phyloP scores from a whole-genome alignment of 2,329 filamentous ascomycete genomes.

The Byssochlamys sp. region DNA sequence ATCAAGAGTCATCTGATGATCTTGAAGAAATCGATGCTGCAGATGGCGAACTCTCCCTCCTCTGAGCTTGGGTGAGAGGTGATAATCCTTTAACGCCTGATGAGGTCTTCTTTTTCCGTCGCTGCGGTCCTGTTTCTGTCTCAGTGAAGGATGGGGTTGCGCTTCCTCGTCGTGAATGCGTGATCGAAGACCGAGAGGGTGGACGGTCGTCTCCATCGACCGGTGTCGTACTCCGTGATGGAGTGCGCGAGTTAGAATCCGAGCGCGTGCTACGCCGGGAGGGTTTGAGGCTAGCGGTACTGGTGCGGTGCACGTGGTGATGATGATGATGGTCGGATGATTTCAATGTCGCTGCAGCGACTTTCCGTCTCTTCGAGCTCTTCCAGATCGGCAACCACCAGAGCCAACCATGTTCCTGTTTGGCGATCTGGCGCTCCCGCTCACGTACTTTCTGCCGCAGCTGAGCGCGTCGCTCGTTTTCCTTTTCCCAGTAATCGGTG shows the following conservation, averaged over 20 bases:
- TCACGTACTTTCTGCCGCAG: constrained; percentile 62
- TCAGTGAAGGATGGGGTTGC: constrained; percentile 18
- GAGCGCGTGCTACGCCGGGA: constrained; percentile 25
- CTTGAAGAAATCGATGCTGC: constrained; percentile 1
- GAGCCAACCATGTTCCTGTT: constrained; percentile 61
- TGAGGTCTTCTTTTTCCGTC: constrained; percentile 20
- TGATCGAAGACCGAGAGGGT: background rate
- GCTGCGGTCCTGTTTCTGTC: constrained; percentile 11
- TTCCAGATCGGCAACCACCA: constrained; percentile 67
- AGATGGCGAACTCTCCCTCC: constrained; percentile 25
- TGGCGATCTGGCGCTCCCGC: constrained; percentile 58
- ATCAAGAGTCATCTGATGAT: background rate
- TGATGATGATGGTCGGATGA: constrained; percentile 17
- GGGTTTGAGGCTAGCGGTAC: constrained; percentile 20
- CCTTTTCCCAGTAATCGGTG: constrained; percentile 90
- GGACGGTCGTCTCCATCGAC: background rate
- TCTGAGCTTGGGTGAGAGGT: constrained; percentile 29
- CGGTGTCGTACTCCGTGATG: constrained; percentile 34
- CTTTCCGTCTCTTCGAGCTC: constrained; percentile 21
- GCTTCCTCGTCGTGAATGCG: constrained; percentile 25
- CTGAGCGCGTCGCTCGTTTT: constrained; percentile 76
- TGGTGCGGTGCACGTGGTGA: constrained; percentile 18
- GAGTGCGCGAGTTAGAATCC: constrained; percentile 33
- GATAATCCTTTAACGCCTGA: constrained; percentile 19
- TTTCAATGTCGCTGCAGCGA: constrained; percentile 15